Evolutionary conservation across 164 flowering plant species (phyloP), one percentile per base, ranked within the genome.

Genomic region (Stephania cephalantha): DNA sequence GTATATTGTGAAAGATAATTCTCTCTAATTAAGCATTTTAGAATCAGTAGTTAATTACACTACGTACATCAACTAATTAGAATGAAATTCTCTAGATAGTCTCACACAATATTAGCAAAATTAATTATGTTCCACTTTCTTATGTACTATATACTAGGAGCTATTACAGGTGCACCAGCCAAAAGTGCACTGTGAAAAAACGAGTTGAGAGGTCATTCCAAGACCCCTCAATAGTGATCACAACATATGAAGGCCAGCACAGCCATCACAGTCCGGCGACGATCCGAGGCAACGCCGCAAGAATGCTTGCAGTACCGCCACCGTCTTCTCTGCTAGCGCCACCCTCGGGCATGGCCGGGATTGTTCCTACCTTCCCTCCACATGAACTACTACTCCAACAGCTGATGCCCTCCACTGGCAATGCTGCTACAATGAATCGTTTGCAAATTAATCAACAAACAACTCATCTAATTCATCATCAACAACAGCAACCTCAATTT

Each of bases 221-320:
- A 75, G 95, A 94, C 73, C 97, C 97, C 15, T 75, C 92, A 0
- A 87, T 82, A 0, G 98, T 94, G 77, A 89, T 94, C 68, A 92
- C 97, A 1, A 94, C 98, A 3, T 94, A 94, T 46, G 98, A 94
- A 79, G 97, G 98, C 25, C 92, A 87, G 68, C 98, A 94, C 80
- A 91, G 85, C 84, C 98, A 94, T 75, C 97, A 83, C 1, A 71
- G 91, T 20, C 98, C 98, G 6, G 84, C 91, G 0, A 85, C 89
- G 0, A 87, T 91, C 5, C 73, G 97, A 72, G 94, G 97, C 9
- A 84, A 78, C 63, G 82, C 85, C 0, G 83, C 78, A 11, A 65
- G 86, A 18, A 79, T 88, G 79, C 80, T 85, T 46, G 69, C 81
- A 2, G 79, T 11, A 3, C 15, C 15, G 15, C 15, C 66, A 61